Conservation (phyloP, 2,329 filamentous ascomycete genomes). For the Drechslerella dactyloides region DNA sequence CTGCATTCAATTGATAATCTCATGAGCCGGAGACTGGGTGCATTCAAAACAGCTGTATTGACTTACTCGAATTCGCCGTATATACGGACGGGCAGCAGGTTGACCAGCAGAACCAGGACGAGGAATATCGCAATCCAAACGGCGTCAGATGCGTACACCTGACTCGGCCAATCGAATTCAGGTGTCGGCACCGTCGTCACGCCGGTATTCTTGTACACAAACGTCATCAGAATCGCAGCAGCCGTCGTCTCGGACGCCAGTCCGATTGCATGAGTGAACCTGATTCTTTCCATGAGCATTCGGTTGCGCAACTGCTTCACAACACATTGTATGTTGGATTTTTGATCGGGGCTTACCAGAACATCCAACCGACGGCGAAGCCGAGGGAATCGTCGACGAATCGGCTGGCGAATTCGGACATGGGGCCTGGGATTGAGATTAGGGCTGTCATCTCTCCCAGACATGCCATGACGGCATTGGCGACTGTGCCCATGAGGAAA, state of each 20-base stretch:
- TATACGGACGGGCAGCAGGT: constrained; percentile 57
- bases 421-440: constrained; percentile 59
- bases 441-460: constrained; percentile 59
- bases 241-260: constrained; percentile 58
- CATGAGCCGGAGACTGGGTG: too few relatives aligned
- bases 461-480: constrained; percentile 58
- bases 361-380: constrained; percentile 61
- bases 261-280: constrained; percentile 57
- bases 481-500: constrained; percentile 57
- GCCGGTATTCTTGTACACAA: constrained; percentile 56
- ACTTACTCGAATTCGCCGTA: constrained; percentile 57
- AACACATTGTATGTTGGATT: constrained; percentile 40
- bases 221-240: constrained; percentile 59
- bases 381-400: constrained; percentile 60
- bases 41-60: background rate
- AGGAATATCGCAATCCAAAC: constrained; percentile 58
- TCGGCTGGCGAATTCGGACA: constrained; percentile 58
- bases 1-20: too few relatives aligned
- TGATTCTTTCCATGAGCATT: constrained; percentile 25
- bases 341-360: constrained; percentile 56
- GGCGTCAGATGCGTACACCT: constrained; percentile 53
- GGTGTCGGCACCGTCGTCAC: constrained; percentile 43
- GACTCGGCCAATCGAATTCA: constrained; percentile 43
- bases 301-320: background rate
- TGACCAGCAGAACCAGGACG: constrained; percentile 56